Evolutionary conservation across 352 stramenopile species (phyloP).

Genomic region (Phytophthora gonapodyides): DNA sequence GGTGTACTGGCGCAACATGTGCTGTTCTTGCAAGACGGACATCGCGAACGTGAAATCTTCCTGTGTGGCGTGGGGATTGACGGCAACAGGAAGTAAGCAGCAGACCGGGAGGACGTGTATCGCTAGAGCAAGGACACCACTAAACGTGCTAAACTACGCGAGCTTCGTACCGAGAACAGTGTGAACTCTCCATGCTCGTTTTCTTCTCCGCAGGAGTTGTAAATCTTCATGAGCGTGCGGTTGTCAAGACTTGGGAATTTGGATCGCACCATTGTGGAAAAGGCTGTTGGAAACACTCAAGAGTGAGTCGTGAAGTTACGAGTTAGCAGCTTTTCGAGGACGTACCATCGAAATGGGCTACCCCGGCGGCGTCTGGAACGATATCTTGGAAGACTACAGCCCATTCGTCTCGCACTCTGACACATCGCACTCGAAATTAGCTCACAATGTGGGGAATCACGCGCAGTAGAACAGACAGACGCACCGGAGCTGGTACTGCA

Average conservation of each 20-base stretch:
- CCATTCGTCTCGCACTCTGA: constrained; percentile 66
- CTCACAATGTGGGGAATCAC: neutral
- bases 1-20: constrained; percentile 43
- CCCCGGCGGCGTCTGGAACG: constrained; percentile 61
- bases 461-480: neutral
- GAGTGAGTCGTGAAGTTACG: neutral
- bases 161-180: constrained; percentile 52
- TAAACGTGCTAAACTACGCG: constrained; percentile 15
- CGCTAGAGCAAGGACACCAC: constrained; percentile 8
- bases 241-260: constrained; percentile 58
- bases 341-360: constrained; percentile 64
- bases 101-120: neutral
- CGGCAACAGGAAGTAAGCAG: constrained; percentile 5
- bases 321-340: neutral
- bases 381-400: constrained; percentile 62
- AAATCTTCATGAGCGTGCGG: constrained; percentile 65
- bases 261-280: constrained; percentile 57
- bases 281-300: constrained; percentile 35
- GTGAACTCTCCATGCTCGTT: constrained; percentile 81
- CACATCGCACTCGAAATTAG: neutral
- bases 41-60: constrained; percentile 72
- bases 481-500: constrained; percentile 64
- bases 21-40: constrained; percentile 63
- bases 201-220: constrained; percentile 78
- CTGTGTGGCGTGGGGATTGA: constrained; percentile 19